These are phyloP conservation scores for Glycine latifolia DNA, from an alignment of 306 rosid genomes.

Conservation along the genomic window DNA sequence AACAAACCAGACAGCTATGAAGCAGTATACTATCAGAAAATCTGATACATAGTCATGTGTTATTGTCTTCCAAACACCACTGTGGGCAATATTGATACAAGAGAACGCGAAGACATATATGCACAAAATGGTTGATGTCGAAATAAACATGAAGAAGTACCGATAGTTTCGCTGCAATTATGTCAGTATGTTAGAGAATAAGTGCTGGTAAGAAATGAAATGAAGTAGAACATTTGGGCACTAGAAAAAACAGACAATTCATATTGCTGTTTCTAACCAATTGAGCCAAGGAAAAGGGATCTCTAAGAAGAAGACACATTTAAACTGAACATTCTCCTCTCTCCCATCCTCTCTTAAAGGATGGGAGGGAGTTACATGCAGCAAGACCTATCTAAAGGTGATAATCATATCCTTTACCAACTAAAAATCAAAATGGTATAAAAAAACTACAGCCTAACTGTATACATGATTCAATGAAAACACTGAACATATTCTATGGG, in stretches of 20 bases:
- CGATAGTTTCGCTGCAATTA: slow-evolving; percentile 92
- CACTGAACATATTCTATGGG: not conserved
- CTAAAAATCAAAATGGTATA: slow-evolving; percentile 14
- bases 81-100: slow-evolving; percentile 58
- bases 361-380: not conserved
- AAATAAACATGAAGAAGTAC: slow-evolving; percentile 87
- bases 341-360: not conserved
- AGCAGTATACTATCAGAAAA: slow-evolving; percentile 76
- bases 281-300: slow-evolving; percentile 13
- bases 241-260: not conserved
- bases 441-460: not conserved
- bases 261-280: slow-evolving; percentile 30
- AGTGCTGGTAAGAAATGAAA: slow-evolving; percentile 44
- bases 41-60: slow-evolving; percentile 66
- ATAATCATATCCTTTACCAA: slow-evolving; percentile 24
- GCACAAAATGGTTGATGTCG: slow-evolving; percentile 90
- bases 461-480: not conserved
- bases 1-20: slow-evolving; percentile 88
- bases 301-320: slow-evolving; percentile 25
- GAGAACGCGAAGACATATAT: slow-evolving; percentile 74
- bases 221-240: slow-evolving; percentile 14
- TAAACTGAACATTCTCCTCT: not conserved
- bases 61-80: slow-evolving; percentile 52
- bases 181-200: slow-evolving; percentile 37
- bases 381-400: slow-evolving; percentile 24